Percentiles rank a stretch among this genome's conserved stretches.
Conservation (phyloP, 164 flowering plant species). For the Cinnamomum chago region DNA sequence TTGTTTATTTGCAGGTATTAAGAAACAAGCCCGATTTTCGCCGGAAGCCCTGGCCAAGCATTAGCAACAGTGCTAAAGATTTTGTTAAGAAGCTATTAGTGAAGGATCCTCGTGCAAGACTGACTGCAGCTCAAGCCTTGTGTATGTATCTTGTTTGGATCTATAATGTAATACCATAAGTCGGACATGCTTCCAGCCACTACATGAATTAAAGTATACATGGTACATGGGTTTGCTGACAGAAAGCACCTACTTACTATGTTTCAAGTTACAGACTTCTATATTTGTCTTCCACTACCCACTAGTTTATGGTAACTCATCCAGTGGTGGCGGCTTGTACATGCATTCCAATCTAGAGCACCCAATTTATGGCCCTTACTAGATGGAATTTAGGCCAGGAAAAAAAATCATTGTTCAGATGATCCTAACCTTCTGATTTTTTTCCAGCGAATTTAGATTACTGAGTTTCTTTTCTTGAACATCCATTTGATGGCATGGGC, state of each 20-base stretch:
- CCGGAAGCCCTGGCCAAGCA: conserved; percentile 96
- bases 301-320: neutral
- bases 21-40: conserved; percentile 92
- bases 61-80: conserved; percentile 86
- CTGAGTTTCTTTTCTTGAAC: too few species aligned
- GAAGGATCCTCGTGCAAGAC: conserved; percentile 90
- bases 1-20: conserved; percentile 53
- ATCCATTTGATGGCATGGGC: too few species aligned
- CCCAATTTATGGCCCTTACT: neutral
- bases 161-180: neutral
- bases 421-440: neutral
- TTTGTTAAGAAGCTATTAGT: conserved; percentile 86
- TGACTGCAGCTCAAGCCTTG: conserved; percentile 97
- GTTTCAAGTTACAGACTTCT: neutral
- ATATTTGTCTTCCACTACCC: neutral
- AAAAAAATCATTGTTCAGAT: neutral
- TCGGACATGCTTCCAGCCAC: neutral
- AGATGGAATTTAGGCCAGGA: neutral
- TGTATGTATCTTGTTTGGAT: conserved; percentile 47
- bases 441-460: too few species aligned
- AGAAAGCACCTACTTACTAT: neutral
- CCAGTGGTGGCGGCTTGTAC: neutral
- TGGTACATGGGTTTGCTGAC: neutral
- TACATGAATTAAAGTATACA: neutral
- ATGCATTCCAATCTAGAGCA: neutral